Evolutionary conservation across 306 rosid species (phyloP).

Genomic region (Vigna reflexopilosa): DNA sequence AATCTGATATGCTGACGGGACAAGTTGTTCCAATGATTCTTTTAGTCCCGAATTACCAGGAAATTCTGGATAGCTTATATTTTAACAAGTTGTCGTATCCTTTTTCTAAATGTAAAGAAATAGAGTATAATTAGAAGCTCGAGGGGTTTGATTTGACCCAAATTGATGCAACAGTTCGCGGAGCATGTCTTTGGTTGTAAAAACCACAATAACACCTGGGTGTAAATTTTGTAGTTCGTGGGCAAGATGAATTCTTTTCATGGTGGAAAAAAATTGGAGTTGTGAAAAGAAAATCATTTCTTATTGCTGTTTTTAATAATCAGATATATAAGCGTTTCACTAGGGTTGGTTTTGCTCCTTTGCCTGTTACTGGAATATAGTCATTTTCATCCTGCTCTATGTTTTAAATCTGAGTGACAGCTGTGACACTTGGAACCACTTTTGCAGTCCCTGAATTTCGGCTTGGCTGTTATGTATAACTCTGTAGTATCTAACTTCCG

Average conservation of each 20-base stretch:
- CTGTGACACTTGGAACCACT: conserved; percentile 44
- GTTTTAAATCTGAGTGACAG: conserved; percentile 27
- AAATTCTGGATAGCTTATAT: conserved; percentile 34
- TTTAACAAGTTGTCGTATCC: conserved; percentile 30
- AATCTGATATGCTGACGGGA: conserved; percentile 62
- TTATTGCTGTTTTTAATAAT: neutral
- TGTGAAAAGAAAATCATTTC: conserved; percentile 24
- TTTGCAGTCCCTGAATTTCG: conserved; percentile 28
- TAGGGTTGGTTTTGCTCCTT: neutral
- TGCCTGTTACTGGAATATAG: neutral
- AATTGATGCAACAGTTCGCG: conserved; percentile 10
- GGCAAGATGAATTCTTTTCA: conserved; percentile 46
- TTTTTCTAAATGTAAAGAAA: conserved; percentile 6
- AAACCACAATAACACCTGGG: neutral
- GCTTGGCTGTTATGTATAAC: conserved; percentile 14
- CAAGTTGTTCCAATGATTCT: conserved; percentile 38
- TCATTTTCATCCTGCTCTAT: conserved; percentile 20
- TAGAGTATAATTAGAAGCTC: conserved; percentile 31
- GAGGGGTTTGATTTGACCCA: conserved; percentile 24
- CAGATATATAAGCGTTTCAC: neutral
- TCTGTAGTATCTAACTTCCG: conserved; percentile 17
- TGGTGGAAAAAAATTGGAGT: conserved; percentile 41
- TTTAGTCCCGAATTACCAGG: conserved; percentile 26
- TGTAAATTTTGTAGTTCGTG: conserved; percentile 34
- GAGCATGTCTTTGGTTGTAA: conserved; percentile 30